Evolutionary conservation across 169 alveolate genomes (phyloP), one percentile per base, ranked within the genome.

Genomic region (Eimeria sp.): DNA sequence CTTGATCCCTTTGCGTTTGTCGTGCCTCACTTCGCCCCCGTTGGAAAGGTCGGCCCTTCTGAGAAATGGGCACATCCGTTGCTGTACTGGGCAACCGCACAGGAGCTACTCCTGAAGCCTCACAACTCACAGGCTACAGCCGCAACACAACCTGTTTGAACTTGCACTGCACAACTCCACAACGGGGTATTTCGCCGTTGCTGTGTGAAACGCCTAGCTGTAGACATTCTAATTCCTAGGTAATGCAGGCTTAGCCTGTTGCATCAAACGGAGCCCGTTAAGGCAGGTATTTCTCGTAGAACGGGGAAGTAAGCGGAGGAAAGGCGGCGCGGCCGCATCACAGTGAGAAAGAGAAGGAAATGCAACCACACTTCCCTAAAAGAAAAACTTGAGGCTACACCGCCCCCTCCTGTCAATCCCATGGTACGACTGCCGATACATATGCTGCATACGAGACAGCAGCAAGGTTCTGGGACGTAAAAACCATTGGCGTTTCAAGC

Each of bases 381-480:
- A 46, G n/a, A 49, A 49, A 13, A 64, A 52, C 68, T 25, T 78
- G 88, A 78, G 88, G 88, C 27, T 78, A 30, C 66, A 52, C 10
- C 46, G 2, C 88, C 8, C 20, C 46, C 46, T 78, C 49, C n/a
- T n/a, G 88, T 52, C 46, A 78, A 46, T 49, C 88, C 88, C 88
- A 78, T 78, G 88, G 88, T 78, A 78, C 88, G 88, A 68, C 68
- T 49, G 68, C 62, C 49, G 88, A 78, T 54, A 78, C 62, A 78
- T 78, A 49, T 52, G 88, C 66, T 78, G 88, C 88, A 78, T 78
- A 49, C 25, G 68, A 64, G 27, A 78, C 88, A 78, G 88, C 88
- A 78, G 88, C 88, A 78, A 78, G 88, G 66, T 54, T 46, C 88
- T 78, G 88, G 88, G n/a, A 78, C 88, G 88, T 78, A 52, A 23